These are phyloP conservation scores for Backusella morwellensis DNA, from an alignment of 192 early-diverging fungal genomes.

Conservation along the genomic window DNA sequence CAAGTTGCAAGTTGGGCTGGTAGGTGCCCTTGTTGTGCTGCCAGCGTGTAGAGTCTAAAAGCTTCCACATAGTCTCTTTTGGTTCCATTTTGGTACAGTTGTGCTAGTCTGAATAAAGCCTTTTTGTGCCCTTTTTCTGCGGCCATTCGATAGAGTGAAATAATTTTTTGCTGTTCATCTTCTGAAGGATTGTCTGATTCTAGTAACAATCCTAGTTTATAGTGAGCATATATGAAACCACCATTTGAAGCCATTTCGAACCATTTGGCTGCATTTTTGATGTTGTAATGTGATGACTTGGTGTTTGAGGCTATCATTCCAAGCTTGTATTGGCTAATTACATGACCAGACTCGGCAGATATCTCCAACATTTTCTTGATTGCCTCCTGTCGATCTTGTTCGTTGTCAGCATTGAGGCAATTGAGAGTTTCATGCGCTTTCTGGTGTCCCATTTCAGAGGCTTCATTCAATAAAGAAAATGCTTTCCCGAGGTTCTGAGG, in stretches of 20 bases:
- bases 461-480: too few relatives aligned
- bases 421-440: neutral
- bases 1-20: neutral
- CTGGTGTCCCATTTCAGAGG: neutral
- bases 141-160: neutral
- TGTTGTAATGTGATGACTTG: too few relatives aligned
- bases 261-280: neutral
- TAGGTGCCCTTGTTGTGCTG: neutral
- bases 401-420: accelerated
- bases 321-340: neutral
- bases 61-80: neutral
- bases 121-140: neutral
- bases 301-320: neutral
- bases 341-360: neutral
- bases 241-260: neutral
- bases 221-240: neutral
- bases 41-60: neutral
- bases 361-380: neutral
- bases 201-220: neutral
- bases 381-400: neutral
- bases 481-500: too few relatives aligned
- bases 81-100: neutral
- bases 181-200: neutral
- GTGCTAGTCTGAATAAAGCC: neutral
- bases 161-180: neutral